A percentile compares a stretch with the other conserved stretches of the same genome.
Conservation (phyloP, 768 basidiomycete genomes). For the Cantharellus cinnabarinus region DNA sequence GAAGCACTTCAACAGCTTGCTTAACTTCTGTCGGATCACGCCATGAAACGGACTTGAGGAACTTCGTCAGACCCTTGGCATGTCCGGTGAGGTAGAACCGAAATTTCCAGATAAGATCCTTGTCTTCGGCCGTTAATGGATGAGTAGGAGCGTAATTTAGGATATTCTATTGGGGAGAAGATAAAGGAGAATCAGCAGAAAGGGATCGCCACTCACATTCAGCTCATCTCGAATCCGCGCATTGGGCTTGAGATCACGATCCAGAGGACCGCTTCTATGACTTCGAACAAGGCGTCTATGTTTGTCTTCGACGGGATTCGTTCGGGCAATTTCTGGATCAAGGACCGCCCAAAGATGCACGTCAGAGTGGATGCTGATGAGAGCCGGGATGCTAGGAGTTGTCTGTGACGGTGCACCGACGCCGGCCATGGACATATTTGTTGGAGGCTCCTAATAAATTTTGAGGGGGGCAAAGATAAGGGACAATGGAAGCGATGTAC, state of each 20-base stretch:
- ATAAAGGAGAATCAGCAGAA: not conserved
- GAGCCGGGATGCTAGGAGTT: constrained; percentile 19
- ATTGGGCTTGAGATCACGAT: constrained; percentile 90
- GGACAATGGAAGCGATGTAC: constrained; percentile 22
- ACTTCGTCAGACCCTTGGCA: constrained; percentile 89
- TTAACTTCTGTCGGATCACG: constrained; percentile 89
- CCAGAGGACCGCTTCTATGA: constrained; percentile 85
- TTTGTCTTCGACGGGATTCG: constrained; percentile 96
- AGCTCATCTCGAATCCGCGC: constrained; percentile 88
- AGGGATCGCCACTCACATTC: constrained; percentile 31
- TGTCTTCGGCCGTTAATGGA: constrained; percentile 71
- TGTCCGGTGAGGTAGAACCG: constrained; percentile 90
- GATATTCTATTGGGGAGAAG: constrained; percentile 39
- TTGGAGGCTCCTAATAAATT: constrained; percentile 2
- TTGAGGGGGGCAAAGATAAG: not conserved
- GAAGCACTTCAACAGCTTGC: constrained; percentile 86
- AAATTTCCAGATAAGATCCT: constrained; percentile 96
- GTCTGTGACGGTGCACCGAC: constrained; percentile 23
- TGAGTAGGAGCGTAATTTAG: constrained; percentile 83
- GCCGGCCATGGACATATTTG: constrained; percentile 5
- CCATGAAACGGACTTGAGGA: constrained; percentile 96
- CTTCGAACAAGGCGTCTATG: constrained; percentile 85
- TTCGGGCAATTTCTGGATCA: constrained; percentile 77
- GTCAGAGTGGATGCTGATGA: constrained; percentile 31
- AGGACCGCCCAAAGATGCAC: constrained; percentile 66